These are phyloP conservation scores for Platanthera zijinensis DNA, from an alignment of 106 monocot species.

Conservation along the genomic window DNA sequence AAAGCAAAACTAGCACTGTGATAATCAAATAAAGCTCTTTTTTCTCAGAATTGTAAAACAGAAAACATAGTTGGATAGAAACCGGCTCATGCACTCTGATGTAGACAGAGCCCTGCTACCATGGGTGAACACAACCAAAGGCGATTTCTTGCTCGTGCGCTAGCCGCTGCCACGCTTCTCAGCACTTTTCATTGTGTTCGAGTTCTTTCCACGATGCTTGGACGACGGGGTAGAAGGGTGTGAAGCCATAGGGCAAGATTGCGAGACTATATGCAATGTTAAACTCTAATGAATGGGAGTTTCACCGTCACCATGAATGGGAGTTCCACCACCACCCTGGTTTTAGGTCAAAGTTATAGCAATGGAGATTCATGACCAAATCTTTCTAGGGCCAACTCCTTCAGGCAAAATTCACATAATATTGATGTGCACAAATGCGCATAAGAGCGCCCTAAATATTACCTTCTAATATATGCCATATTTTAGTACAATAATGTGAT, in stretches of 20 bases:
- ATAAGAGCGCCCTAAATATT: too few relatives aligned
- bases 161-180: background rate
- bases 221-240: slow-evolving; percentile 27
- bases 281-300: background rate
- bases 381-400: too few relatives aligned
- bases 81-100: slow-evolving; percentile 96
- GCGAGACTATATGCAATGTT: background rate
- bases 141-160: slow-evolving; percentile 11
- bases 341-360: too few relatives aligned
- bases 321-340: too few relatives aligned
- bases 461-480: too few relatives aligned
- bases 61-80: background rate
- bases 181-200: background rate
- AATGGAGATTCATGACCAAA: too few relatives aligned
- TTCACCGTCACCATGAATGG: too few relatives aligned
- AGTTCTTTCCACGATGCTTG: slow-evolving; percentile 30
- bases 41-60: background rate
- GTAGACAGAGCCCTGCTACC: slow-evolving; percentile 85
- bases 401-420: too few relatives aligned
- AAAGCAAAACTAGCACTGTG: background rate
- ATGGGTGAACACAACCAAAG: slow-evolving; percentile 84
- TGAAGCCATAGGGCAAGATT: slow-evolving; percentile 1
- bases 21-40: background rate
- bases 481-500: too few relatives aligned
- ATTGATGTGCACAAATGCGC: too few relatives aligned